Conservation (phyloP, 2,329 filamentous ascomycete species). For the Verruconis gallopava region DNA sequence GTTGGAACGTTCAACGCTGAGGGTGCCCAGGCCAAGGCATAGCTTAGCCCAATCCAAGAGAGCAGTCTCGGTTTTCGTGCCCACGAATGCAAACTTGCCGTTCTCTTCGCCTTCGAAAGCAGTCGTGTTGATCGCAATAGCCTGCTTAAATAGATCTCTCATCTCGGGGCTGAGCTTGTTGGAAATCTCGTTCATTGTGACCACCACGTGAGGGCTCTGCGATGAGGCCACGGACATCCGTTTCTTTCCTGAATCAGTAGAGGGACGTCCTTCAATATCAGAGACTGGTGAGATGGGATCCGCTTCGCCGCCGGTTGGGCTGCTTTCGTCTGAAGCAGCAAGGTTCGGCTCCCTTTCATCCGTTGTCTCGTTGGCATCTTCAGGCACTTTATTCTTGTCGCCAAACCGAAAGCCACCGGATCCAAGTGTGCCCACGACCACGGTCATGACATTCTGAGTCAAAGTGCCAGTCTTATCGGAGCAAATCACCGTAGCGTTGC, state of each 20-base stretch:
- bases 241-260: background rate
- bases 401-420: constrained; percentile 37
- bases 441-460: constrained; percentile 64
- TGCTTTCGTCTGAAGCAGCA: background rate
- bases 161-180: constrained; percentile 5
- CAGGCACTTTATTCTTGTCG: constrained; percentile 5
- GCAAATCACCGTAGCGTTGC: constrained; percentile 61
- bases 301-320: background rate
- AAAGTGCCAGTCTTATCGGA: constrained; percentile 69
- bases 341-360: background rate
- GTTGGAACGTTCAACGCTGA: constrained; percentile 50
- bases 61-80: constrained; percentile 67
- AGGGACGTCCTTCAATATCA: background rate
- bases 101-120: constrained; percentile 54
- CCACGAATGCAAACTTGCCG: constrained; percentile 49
- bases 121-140: constrained; percentile 53
- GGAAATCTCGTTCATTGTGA: constrained; percentile 5
- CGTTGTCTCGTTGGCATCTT: background rate
- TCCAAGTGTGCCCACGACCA: constrained; percentile 59
- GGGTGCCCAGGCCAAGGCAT: constrained; percentile 48
- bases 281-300: no score
- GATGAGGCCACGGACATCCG: background rate
- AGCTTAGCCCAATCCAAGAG: constrained; percentile 57
- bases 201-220: background rate
- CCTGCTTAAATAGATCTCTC: constrained; percentile 8